Evolutionary conservation across 2,329 filamentous ascomycete species (phyloP), one percentile per base, ranked within the genome.

Genomic region (Fonsecaea pedrosoi): DNA sequence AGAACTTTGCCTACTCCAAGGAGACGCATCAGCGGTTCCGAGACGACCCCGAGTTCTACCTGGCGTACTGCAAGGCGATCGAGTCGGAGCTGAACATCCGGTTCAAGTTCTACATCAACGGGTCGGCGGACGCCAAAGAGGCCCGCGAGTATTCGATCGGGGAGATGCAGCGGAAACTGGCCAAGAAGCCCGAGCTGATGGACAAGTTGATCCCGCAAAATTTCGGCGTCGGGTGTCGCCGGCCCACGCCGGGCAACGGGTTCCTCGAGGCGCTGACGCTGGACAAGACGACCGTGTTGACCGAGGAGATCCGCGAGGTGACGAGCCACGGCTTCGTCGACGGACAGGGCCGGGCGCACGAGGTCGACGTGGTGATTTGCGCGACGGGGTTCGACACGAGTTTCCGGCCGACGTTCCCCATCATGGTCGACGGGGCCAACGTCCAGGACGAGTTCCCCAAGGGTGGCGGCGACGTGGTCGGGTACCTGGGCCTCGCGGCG

Each of bases 271-370:
- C 87, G 0, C 78, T 90, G 25, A 81, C 82, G 0, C 81, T 86
- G 68, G 82, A 84, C 3, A 89, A 90, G 58, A 87, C 89, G 13
- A 81, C 82, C 13, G 88, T 86, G 69, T 85, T 89, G 70, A n/a
- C 40, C 80, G 55, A 58, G 32, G 60, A 64, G 32, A 56, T 69
- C 37, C 40, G 61, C 13, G 34, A 35, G 6, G 60, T 69, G 15
- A 69, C 64, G 1, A 10, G 38, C 4, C 60, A 40, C 7, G 68
- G 65, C 2, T 67, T 65, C 54, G 48, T 63, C n/a, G 57, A 57
- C 37, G 35, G 18, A 5, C 30, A 54, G 6, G 65, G 65, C 6
- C 35, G 53, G 2, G 50, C 64, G 25, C 62, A 73, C 54, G 70
- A 72, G 42, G 66, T 74, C 10, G 73, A 75, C 45, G 61, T 72